Evolutionary conservation across 768 basidiomycete species (phyloP).

Genomic region (Leccinum aurantiacum): DNA sequence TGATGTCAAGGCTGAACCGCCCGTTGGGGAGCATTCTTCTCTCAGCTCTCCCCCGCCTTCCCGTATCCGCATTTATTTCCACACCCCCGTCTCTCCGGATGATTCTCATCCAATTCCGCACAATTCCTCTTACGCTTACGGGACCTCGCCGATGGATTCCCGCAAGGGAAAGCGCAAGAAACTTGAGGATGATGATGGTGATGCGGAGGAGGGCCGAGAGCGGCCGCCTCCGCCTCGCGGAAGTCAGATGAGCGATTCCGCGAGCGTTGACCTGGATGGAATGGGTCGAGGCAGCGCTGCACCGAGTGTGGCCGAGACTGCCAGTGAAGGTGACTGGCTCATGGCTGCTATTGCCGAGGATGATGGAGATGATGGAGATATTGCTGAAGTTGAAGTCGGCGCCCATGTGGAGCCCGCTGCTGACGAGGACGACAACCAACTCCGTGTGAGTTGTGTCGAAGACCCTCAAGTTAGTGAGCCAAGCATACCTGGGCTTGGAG

Average conservation of each 20-base stretch:
- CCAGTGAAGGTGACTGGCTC: constrained; percentile 81
- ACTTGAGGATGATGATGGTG: constrained; percentile 84
- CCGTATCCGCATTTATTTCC: constrained; percentile 89
- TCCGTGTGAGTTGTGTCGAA: constrained; percentile 44
- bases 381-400: constrained; percentile 56
- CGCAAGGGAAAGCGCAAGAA: constrained; percentile 88
- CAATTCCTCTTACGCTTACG: constrained; percentile 42
- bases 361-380: constrained; percentile 63
- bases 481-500: constrained; percentile 34
- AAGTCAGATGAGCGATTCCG: constrained; percentile 50
- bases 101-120: constrained; percentile 75
- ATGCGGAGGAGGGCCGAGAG: constrained; percentile 68
- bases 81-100: constrained; percentile 82
- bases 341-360: constrained; percentile 85
- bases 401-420: constrained; percentile 46
- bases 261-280: constrained; percentile 56
- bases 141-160: constrained; percentile 50
- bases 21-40: constrained; percentile 28
- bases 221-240: constrained; percentile 59
- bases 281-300: constrained; percentile 61
- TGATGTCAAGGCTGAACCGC: constrained; percentile 33
- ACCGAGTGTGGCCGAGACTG: constrained; percentile 56
- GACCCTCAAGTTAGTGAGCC: constrained; percentile 37
- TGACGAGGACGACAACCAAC: constrained; percentile 46
- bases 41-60: constrained; percentile 59